Conservation (phyloP, 73 alveolate species). For the Symbiodinium natans region DNA sequence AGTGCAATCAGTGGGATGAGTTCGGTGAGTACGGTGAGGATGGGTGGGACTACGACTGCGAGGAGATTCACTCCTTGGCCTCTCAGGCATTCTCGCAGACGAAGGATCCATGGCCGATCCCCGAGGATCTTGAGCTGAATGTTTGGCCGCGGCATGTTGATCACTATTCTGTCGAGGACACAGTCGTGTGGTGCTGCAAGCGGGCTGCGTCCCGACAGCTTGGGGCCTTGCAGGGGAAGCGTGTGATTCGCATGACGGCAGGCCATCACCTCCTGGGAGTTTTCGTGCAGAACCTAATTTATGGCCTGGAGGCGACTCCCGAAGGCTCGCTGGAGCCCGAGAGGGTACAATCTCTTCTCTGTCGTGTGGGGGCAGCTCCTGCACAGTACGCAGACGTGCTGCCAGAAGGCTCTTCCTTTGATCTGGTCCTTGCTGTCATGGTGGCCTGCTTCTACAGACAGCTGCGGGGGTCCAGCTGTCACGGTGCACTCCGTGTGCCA, state of each 20-base stretch:
- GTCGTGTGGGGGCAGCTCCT: neutral
- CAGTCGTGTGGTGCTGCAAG: neutral
- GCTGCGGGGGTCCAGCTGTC: neutral
- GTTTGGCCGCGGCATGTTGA: slow-evolving; percentile 16
- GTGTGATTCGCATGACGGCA: slow-evolving; percentile 12
- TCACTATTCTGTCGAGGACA: slow-evolving; percentile 14
- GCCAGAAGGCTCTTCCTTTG: neutral
- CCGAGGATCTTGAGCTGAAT: slow-evolving; percentile 5
- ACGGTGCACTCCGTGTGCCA: neutral
- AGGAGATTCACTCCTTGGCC: neutral
- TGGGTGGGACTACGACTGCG: neutral
- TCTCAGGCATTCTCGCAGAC: neutral
- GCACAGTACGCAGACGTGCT: neutral
- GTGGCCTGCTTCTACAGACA: slow-evolving; percentile 7
- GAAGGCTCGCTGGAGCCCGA: slow-evolving; percentile 3
- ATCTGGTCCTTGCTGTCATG: neutral
- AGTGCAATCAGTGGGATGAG: neutral
- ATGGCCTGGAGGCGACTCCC: neutral
- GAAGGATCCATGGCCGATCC: slow-evolving; percentile 10
- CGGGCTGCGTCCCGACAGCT: neutral
- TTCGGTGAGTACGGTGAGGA: neutral
- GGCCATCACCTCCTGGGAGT: slow-evolving; percentile 4
- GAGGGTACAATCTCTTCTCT: neutral
- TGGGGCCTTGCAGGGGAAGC: slow-evolving; percentile 21
- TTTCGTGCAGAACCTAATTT: neutral